These are phyloP conservation scores for Amesomyces nigricolor DNA, from an alignment of 2,329 filamentous ascomycete genomes.

Conservation along the genomic window DNA sequence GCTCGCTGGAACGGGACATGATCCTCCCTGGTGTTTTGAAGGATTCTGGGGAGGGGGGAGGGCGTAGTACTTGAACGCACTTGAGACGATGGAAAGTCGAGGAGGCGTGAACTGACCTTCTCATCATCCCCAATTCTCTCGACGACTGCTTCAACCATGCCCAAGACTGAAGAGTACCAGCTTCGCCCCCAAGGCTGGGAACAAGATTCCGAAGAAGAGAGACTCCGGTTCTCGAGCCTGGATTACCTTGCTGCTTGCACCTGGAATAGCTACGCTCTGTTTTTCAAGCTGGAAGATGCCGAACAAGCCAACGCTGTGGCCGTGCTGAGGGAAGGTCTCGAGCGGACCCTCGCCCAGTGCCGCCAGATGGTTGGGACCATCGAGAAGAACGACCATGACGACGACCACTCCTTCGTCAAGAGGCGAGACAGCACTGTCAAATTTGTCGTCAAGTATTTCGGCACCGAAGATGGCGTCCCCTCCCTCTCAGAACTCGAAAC, in stretches of 20 bases:
- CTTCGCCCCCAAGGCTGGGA: slow-evolving; percentile 35
- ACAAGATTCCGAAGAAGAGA: slow-evolving; percentile 34
- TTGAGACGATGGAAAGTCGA: no score
- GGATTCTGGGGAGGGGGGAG: no score
- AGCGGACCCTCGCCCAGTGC: slow-evolving; percentile 34
- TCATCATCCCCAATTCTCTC: background rate
- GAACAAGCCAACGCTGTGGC: slow-evolving; percentile 17
- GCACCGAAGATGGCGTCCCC: slow-evolving; percentile 28
- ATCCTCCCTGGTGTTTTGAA: no score
- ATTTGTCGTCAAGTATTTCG: slow-evolving; percentile 29
- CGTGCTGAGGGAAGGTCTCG: slow-evolving; percentile 33
- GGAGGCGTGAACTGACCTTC: background rate
- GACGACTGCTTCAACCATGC: slow-evolving; percentile 1
- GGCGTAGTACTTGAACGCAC: no score
- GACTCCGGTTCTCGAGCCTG: slow-evolving; percentile 34
- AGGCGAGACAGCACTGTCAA: slow-evolving; percentile 27
- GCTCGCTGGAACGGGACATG: background rate
- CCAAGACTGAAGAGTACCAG: slow-evolving; percentile 8
- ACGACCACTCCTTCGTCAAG: slow-evolving; percentile 30
- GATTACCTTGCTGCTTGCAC: slow-evolving; percentile 32
- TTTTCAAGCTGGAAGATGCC: slow-evolving; percentile 34
- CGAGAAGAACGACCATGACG: slow-evolving; percentile 34
- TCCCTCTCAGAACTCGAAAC: slow-evolving; percentile 36
- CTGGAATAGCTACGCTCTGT: slow-evolving; percentile 38
- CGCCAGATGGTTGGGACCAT: slow-evolving; percentile 37